Conservation (phyloP, 208 protist genomes). For the Acanthamoeba castellanii region DNA sequence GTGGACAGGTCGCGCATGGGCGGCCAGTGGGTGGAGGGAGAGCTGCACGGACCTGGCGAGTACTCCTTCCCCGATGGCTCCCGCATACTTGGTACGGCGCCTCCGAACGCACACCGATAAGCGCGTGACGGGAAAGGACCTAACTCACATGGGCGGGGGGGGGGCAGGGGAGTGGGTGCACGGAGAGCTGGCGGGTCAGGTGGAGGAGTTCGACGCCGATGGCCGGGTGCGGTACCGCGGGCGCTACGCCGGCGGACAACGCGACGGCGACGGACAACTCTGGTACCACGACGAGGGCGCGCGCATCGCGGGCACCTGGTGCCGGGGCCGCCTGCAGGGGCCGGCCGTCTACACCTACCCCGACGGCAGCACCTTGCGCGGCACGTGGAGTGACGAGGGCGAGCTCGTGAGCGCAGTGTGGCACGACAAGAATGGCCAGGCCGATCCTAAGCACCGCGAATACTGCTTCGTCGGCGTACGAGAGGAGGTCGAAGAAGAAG, state of each 20-base stretch:
- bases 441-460: not conserved
- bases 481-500: not conserved
- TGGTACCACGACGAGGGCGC: constrained; percentile 36
- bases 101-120: not conserved
- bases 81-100: not conserved
- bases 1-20: not conserved
- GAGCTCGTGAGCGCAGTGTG: not conserved
- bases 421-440: not conserved
- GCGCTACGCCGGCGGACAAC: not conserved
- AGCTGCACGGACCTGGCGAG: constrained; percentile 8
- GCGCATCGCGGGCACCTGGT: not conserved
- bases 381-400: not conserved
- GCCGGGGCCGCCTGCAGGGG: not conserved
- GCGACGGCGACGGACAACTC: not conserved
- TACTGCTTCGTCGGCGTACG: not conserved
- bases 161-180: not conserved
- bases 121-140: no score
- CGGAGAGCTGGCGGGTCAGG: not conserved
- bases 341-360: not conserved
- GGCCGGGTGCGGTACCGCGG: not conserved
- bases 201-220: constrained; percentile 4
- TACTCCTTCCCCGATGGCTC: constrained; percentile 39
- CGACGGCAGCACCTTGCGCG: not conserved
- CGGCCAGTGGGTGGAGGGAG: not conserved
- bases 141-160: not conserved